Conservation (phyloP, 805 yeast genomes). For the Candida palmyrensis region DNA sequence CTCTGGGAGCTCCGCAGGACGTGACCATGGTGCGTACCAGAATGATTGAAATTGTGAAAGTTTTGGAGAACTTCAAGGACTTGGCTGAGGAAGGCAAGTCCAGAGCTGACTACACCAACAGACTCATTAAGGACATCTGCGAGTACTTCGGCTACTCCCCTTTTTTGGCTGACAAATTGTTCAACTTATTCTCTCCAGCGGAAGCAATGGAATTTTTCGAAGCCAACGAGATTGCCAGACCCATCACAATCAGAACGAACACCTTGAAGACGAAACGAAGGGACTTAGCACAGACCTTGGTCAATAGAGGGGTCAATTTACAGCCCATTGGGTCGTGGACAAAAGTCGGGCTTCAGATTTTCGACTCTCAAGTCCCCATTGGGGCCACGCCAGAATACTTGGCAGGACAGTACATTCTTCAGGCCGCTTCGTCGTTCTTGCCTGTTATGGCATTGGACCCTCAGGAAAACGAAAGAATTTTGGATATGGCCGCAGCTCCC, state of each 20-base stretch:
- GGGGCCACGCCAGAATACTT: conserved; percentile 99
- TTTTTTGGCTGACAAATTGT: conserved; percentile 89
- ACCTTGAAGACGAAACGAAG: conserved; percentile 92
- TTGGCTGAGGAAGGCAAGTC: conserved; percentile 82
- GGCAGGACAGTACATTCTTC: conserved; percentile 96
- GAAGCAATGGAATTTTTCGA: conserved; percentile 98
- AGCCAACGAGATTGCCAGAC: conserved; percentile 96
- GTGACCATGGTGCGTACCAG: conserved; percentile 82
- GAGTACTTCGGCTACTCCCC: conserved; percentile 91
- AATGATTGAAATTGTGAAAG: conserved; percentile 92
- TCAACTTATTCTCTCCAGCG: conserved; percentile 84
- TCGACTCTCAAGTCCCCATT: conserved; percentile 98
- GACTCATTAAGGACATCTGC: conserved; percentile 80
- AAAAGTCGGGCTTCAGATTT: conserved; percentile 93
- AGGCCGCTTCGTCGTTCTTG: conserved; percentile 96
- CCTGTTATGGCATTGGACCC: conserved; percentile 98
- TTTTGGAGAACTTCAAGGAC: conserved; percentile 81
- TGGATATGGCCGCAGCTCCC: conserved; percentile 99
- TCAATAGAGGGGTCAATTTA: conserved; percentile 93
- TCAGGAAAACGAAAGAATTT: conserved; percentile 90
- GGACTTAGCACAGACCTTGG: conserved; percentile 90
- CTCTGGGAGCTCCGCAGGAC: conserved; percentile 54
- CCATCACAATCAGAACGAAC: conserved; percentile 96
- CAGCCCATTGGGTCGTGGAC: conserved; percentile 99
- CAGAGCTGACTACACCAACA: conserved; percentile 75